Evolutionary conservation across 306 rosid species (phyloP).

Genomic region (Lithocarpus polystachyus): DNA sequence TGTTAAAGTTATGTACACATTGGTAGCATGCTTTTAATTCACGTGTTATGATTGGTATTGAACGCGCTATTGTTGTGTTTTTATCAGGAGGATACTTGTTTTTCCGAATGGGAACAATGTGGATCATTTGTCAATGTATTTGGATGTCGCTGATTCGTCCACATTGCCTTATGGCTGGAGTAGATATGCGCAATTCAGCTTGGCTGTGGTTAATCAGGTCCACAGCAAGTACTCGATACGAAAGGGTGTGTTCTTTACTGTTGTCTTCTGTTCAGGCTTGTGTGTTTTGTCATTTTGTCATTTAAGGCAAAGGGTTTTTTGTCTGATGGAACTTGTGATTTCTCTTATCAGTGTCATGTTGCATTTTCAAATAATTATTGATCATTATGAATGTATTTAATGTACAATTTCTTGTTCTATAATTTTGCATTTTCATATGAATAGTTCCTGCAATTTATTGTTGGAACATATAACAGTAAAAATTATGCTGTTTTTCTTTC

Average conservation of each 20-base stretch:
- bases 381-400: background rate
- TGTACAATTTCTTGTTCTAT: background rate
- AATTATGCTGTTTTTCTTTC: background rate
- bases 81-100: constrained; percentile 54
- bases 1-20: background rate
- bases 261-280: background rate
- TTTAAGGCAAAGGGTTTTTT: background rate
- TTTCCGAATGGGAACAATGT: constrained; percentile 97
- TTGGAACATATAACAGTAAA: background rate
- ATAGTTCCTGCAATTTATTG: background rate
- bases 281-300: background rate
- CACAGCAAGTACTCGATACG: constrained; percentile 66
- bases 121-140: constrained; percentile 58
- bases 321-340: background rate
- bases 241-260: constrained; percentile 56
- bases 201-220: constrained; percentile 72
- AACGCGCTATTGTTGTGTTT: constrained; percentile 19
- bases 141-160: constrained; percentile 62
- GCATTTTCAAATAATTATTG: too few relatives aligned
- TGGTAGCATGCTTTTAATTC: background rate
- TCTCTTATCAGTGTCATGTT: background rate
- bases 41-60: background rate
- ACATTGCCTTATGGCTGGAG: constrained; percentile 50
- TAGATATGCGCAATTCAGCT: constrained; percentile 47
- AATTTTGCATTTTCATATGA: background rate